Base-by-base conservation (phyloP, 2,329 filamentous ascomycete species). In the Fusarium sp. region DNA sequence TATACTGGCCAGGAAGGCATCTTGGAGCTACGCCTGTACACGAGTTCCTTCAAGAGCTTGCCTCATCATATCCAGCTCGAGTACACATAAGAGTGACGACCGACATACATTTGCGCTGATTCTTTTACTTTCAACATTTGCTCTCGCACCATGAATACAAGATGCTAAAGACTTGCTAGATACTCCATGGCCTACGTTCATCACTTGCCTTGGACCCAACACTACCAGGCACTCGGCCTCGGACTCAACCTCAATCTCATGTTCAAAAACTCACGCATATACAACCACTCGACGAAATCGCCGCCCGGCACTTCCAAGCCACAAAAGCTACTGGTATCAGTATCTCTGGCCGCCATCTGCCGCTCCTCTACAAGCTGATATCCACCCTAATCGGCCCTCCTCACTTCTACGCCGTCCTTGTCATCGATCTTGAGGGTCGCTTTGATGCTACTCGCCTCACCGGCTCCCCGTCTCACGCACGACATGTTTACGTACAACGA, bases 331-430 rank as follows among this genome's bases (percentile, higher is more conserved):
- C 85, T 0, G 83, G 85, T 2, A 78, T 92, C 16, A 84, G 86
- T 16, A 79, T 91, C 62, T 85, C 84, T 18, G 89, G 90, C 2
- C 86, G 88, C 13, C 82, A 86, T 68, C 82, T 90, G 14, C 86
- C 89, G 0, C 82, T 92, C 10, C 77, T 92, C 38, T 91, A 92
- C 82, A 83, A 86, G 63, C 80, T 92, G 5, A 79, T 90, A 27
- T 87, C 87, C 5, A 84, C 83, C 2, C 83, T 91, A 40, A 81
- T 91, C n/a, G 80, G 84, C 0, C 71, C 84, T 6, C 87, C 88
- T 11, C 81, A 86, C 60, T 73, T 77, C 35, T 87, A 88, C 76
- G 82, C 88, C 8, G 78, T 92, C 9, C 82, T 88, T 1, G 74
- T 92, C 8, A 77, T 92, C 57, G 91, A 92, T 74, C 78, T 87